Evolutionary conservation across 768 basidiomycete genomes (phyloP), one percentile per base, ranked within the genome.

Genomic region (Boletus pseudo-olivaceus): DNA sequence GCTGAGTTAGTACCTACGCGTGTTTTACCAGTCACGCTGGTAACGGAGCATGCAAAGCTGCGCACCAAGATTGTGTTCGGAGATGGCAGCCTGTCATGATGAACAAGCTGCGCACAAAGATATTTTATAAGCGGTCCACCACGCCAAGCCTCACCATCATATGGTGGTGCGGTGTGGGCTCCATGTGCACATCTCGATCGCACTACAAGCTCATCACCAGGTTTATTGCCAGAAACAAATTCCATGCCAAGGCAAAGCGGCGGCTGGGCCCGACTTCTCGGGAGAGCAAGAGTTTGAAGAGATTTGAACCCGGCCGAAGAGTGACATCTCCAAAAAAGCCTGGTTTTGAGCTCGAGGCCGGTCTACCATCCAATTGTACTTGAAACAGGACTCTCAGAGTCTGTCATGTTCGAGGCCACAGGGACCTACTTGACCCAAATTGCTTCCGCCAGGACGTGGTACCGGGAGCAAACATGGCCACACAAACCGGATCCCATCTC

Each of bases 41-140:
- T 44, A 49, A 50, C 43, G 50, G 47, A 49, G 35, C 12, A 11
- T 42, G 8, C 38, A 41, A 46, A 12, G 38, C 46, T 53, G 44
- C 49, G n/a, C 38, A 45, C 17, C 45, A 20, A 57, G 61, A 67
- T 55, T 58, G 53, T 55, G 54, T 48, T 49, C 19, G 47, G 51
- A 35, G 38, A 56, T 41, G 19, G 32, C 19, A 12, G 29, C 40
- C 46, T 35, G 43, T 30, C 33, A 23, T n/a, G 49, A 47, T 45
- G 45, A 49, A 17, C 23, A 51, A 47, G 33, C 34, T 38, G 53
- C 50, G 44, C 32, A 35, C 38, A 30, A 50, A 45, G 46, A 48
- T 15, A 11, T 41, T 41, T 41, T 23, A 26, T 26, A 27, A 53
- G 19, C 10, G 32, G 20, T 33, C 33, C 41, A 29, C 49, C 51